Evolutionary conservation across 352 stramenopile species (phyloP), one percentile per base, ranked within the genome.

Genomic region (Plasmopara viticola): DNA sequence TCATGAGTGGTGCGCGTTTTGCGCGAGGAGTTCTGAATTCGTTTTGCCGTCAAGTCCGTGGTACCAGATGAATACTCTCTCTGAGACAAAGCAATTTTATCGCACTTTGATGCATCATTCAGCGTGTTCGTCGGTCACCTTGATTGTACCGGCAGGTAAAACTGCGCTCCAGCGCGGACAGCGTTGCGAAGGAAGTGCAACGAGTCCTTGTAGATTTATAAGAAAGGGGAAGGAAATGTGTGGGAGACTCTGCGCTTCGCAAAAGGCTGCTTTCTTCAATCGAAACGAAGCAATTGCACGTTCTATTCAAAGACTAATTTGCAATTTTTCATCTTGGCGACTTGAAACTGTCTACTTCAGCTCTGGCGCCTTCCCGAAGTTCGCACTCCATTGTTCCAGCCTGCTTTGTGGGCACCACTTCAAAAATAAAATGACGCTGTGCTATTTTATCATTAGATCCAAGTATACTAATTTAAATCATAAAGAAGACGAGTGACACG

Each of bases 101-200:
- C 3, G 20, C 20, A 3, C 20, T 25, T 25, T 25, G 20, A 3
- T 25, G 20, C 20, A 25, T 25, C 20, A 25, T 25, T 3, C 61
- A 53, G 61, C 61, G 43, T 70, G 61, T 61, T 58, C 50, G 38
- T 56, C 53, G 52, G 29, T 63, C 14, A 49, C 68, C 14, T 60
- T 40, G 8, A 54, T 68, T 28, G 3, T 1, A 29, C 63, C 43
- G 49, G 53, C 51, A 39, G 48, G 18, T 38, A 67, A 62, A 58
- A 65, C 51, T 0, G 61, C 61, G 15, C 38, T 74, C n/a, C n/a
- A n/a, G n/a, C 5, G 58, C 60, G 37, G 60, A 17, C 1, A 51
- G 49, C 18, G 12, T 9, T 5, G 10, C 1, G 34, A 29, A 48
- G 33, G 20, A 44, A 2, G 35, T 53, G 45, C 15, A 62, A 20